Base-by-base conservation (phyloP, 352 stramenopile genomes). In the Phytophthora citrophthora region DNA sequence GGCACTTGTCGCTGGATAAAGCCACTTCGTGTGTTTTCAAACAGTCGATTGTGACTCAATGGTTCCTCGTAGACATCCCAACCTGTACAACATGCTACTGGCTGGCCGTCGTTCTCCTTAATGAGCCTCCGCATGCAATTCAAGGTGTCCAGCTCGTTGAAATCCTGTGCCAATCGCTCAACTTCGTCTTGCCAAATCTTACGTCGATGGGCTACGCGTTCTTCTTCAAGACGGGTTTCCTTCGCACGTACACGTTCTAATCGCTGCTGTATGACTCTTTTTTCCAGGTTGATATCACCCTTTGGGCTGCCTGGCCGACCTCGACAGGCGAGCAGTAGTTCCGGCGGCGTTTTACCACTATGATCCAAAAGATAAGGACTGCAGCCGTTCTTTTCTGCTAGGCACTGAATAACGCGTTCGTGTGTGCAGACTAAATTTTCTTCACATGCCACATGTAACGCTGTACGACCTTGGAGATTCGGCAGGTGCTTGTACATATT, bases 381-480 rank as follows among this genome's bases (percentile, higher is more conserved):
- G 48, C 76, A 88, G 0, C 81, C 85, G 46, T 90, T 69, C 4
- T 62, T 74, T 31, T 90, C 81, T 11, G 61, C 62, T 41, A 91
- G 57, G 18, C 66, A 70, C 3, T 86, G 75, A 46, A 93, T 87
- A 34, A 80, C 63, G 1, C 83, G 62, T 62, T 94, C 85, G 36
- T 94, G 85, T 3, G 81, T 94, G 38, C 86, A 94, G 57, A 91
- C 83, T 34, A 94, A 64, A 60, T 91, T 94, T 54, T 91, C 81
- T n/a, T 94, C 81, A 39, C 86, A 92, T 4, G 86, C 81, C 2
- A 94, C 61, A 58, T 94, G 86, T 5, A 94, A 61, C 13, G 86
- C 72, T 3, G 81, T 90, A 3, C 73, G 72, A 13, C 86, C 86
- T 23, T 91, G 83, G 5, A 80, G 74, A 63, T 92, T 94, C 5